Conservation (phyloP, 176 grass and related monocot genomes). For the Carex littledalei region DNA sequence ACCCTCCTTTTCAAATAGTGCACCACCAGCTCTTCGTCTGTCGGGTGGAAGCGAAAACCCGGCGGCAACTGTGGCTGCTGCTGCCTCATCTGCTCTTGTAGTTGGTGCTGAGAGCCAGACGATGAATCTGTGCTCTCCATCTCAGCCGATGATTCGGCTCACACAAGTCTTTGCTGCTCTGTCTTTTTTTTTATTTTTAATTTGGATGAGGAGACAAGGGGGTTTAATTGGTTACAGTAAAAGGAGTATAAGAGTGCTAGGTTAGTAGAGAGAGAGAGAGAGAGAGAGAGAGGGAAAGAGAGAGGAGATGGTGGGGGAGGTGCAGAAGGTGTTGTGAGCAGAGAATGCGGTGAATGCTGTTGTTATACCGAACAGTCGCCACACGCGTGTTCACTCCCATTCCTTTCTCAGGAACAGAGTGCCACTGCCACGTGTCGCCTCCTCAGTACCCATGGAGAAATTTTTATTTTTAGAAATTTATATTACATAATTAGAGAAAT, state of each 20-base stretch:
- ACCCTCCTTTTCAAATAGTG: constrained; percentile 95
- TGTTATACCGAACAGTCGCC: constrained; percentile 44
- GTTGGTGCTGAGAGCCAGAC: constrained; percentile 40
- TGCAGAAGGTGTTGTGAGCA: constrained; percentile 60
- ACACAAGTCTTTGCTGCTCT: not conserved
- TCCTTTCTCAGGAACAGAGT: not conserved
- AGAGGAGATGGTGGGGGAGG: no score
- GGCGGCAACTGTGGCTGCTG: constrained; percentile 26
- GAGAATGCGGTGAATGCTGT: constrained; percentile 42
- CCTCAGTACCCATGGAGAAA: not conserved
- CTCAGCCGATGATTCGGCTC: not conserved
- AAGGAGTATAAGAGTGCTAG: not conserved
- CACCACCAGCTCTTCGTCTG: constrained; percentile 64
- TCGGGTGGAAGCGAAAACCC: constrained; percentile 50
- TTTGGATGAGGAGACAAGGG: constrained; percentile 11
- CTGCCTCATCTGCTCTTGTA: constrained; percentile 13
- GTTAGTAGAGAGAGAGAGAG: constrained; percentile 1
- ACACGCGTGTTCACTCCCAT: not conserved
- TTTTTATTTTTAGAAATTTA: no score
- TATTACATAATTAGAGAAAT: no score
- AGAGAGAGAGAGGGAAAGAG: not conserved
- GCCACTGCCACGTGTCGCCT: constrained; percentile 9
- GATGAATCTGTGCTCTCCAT: constrained; percentile 72
- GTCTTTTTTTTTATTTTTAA: not conserved
- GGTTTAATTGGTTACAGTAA: not conserved